These are phyloP conservation scores for Thalassiosira exigua DNA, from an alignment of 352 stramenopile species.

Conservation along the genomic window DNA sequence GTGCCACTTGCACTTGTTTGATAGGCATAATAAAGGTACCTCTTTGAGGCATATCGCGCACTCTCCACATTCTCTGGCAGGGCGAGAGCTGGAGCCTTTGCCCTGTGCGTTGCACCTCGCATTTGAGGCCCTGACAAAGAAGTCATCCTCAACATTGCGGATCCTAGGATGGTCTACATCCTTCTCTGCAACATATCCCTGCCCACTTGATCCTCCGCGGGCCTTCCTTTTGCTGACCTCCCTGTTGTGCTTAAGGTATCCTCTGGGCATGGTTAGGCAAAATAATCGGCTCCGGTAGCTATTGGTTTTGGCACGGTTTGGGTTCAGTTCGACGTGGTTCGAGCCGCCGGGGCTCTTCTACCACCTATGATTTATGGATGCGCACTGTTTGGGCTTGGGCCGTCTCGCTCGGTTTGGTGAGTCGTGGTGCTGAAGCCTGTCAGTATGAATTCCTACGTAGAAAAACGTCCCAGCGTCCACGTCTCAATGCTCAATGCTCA, in stretches of 20 bases:
- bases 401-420: too few relatives aligned
- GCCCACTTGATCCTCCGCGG: constrained; percentile 24
- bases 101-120: not conserved
- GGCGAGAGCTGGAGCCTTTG: too few relatives aligned
- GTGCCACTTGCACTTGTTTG: constrained; percentile 29
- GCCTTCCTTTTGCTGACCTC: constrained; percentile 21
- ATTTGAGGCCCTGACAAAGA: not conserved
- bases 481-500: too few relatives aligned
- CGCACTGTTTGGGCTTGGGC: too few relatives aligned
- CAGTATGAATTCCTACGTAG: too few relatives aligned
- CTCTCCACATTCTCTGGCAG: constrained; percentile 11
- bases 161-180: not conserved
- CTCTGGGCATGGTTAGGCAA: constrained; percentile 49
- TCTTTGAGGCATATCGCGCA: constrained; percentile 41
- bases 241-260: constrained; percentile 46
- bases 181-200: not conserved
- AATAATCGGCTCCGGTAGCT: too few relatives aligned
- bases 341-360: too few relatives aligned
- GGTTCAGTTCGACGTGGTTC: too few relatives aligned
- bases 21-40: constrained; percentile 18
- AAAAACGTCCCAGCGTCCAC: too few relatives aligned
- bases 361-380: too few relatives aligned
- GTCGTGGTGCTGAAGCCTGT: too few relatives aligned
- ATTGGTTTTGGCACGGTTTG: too few relatives aligned
- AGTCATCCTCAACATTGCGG: constrained; percentile 3